phyloP scores from a whole-genome alignment of 23 red algal genomes.

The Cyanidioschyzon merolae region DNA sequence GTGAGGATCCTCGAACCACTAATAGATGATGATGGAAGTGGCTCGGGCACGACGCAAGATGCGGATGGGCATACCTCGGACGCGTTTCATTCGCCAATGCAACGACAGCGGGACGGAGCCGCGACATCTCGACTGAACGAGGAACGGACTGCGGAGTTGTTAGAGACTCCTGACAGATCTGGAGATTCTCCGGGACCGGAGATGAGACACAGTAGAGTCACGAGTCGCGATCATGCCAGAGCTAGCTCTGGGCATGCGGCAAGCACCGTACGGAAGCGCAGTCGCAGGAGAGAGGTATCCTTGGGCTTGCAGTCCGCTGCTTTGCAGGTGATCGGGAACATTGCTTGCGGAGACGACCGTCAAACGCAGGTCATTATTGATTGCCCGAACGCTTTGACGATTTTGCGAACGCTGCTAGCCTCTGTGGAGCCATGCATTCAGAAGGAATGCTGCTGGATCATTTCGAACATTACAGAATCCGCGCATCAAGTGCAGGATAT shows the following conservation, averaged over 20 bases:
- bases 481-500: constrained; percentile 93
- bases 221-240: not conserved
- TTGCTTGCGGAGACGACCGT: constrained; percentile 93
- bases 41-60: not conserved
- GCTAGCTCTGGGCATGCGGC: not conserved
- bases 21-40: not conserved
- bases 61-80: not conserved
- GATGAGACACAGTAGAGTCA: not conserved
- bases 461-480: constrained; percentile 97
- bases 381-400: constrained; percentile 66
- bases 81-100: not conserved
- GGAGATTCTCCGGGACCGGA: not conserved
- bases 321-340: constrained; percentile 88
- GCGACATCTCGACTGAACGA: not conserved
- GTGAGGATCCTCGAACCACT: constrained; percentile 50
- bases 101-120: not conserved
- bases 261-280: not conserved
- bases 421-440: constrained; percentile 68
- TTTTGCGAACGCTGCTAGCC: constrained; percentile 55
- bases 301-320: constrained; percentile 58
- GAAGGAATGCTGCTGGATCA: constrained; percentile 97
- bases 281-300: not conserved
- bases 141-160: not conserved
- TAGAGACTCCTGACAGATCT: not conserved
- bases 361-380: constrained; percentile 99